Conservation (phyloP, 257 asterid genomes). For the Rhazya stricta region DNA sequence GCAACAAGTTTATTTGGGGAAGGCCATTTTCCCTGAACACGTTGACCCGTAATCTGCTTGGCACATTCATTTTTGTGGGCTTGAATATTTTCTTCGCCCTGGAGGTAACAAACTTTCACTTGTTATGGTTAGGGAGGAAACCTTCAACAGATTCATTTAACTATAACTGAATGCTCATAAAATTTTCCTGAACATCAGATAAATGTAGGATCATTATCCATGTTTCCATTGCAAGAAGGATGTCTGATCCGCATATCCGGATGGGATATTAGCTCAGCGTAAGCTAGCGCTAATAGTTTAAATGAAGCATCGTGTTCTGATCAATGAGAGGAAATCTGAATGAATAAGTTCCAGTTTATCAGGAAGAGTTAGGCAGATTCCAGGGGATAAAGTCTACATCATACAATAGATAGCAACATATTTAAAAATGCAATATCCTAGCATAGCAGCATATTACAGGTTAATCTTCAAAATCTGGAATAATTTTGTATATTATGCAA, state of each 20-base stretch:
- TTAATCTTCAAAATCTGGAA: neutral
- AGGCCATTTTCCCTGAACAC: slow-evolving; percentile 49
- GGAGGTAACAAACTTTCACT: neutral
- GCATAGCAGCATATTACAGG: neutral
- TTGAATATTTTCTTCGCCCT: neutral
- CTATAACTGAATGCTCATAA: no score
- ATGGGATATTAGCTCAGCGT: neutral
- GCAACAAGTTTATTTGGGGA: slow-evolving; percentile 80
- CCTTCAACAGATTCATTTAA: neutral
- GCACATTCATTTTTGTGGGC: slow-evolving; percentile 17
- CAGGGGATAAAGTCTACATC: neutral
- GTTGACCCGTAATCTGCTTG: slow-evolving; percentile 49
- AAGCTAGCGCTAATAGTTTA: slow-evolving; percentile 5
- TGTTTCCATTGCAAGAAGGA: neutral
- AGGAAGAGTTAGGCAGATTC: neutral
- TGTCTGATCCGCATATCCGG: neutral
- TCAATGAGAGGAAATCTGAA: neutral
- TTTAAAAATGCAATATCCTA: neutral
- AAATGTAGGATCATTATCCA: neutral
- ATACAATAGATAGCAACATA: neutral
- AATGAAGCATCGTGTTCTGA: neutral
- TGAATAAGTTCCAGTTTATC: neutral
- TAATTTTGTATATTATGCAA: neutral
- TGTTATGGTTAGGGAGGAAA: neutral
- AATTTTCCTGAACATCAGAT: neutral